Conservation (phyloP, 1,284 basidiomycete species). For the Marasmius fiardii region DNA sequence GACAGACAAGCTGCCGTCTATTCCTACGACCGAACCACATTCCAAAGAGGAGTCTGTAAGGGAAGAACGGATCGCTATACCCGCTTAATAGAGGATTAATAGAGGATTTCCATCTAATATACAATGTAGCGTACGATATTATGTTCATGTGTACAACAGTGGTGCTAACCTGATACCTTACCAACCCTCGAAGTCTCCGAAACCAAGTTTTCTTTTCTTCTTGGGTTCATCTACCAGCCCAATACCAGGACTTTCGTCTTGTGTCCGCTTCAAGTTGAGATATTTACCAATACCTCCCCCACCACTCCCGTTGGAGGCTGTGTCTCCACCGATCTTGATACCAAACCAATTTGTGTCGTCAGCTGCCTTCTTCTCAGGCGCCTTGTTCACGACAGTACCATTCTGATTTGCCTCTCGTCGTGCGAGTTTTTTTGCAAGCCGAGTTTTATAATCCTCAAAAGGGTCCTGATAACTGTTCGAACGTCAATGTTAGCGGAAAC, state of each 20-base stretch:
- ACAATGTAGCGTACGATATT: conserved; percentile 10
- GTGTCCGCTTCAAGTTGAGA: conserved; percentile 53
- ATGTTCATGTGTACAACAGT: neutral
- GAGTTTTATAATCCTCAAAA: conserved; percentile 79
- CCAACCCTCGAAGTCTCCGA: conserved; percentile 79
- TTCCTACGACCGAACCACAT: conserved; percentile 35
- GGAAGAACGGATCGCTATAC: conserved; percentile 38
- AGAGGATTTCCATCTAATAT: neutral
- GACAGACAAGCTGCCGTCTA: conserved; percentile 26
- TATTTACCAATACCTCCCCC: conserved; percentile 60
- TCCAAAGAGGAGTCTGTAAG: neutral
- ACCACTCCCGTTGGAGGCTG: conserved; percentile 15
- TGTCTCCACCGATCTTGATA: conserved; percentile 65
- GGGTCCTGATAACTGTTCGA: conserved; percentile 73
- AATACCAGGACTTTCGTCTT: conserved; percentile 22
- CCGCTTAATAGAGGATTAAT: conserved; percentile 30
- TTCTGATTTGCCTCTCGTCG: conserved; percentile 51
- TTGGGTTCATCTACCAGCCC: conserved; percentile 49
- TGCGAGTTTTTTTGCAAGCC: conserved; percentile 72
- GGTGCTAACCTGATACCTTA: conserved; percentile 25
- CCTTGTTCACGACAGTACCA: conserved; percentile 17
- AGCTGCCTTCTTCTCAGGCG: conserved; percentile 31
- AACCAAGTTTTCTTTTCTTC: conserved; percentile 76
- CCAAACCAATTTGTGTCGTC: conserved; percentile 85
- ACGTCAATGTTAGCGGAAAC: conserved; percentile 4